Evolutionary conservation across 306 rosid genomes (phyloP).

Genomic region (Ziziphus jujuba): DNA sequence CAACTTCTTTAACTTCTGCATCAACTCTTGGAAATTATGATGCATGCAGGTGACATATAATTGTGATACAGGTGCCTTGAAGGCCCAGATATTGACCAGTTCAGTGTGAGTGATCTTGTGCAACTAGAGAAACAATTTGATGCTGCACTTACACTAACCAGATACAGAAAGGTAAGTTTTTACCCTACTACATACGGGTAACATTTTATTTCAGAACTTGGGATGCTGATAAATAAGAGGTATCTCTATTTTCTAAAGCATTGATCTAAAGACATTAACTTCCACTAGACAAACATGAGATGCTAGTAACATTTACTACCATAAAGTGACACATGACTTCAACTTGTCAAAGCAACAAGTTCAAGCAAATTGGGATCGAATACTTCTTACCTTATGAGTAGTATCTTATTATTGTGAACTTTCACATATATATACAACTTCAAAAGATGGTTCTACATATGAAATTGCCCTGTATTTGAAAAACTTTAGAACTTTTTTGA

Average conservation of each 20-base stretch:
- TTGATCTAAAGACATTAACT: not conserved
- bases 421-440: not conserved
- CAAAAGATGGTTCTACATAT: not conserved
- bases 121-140: constrained; percentile 24
- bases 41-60: not conserved
- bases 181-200: too few relatives aligned
- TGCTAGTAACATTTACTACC: not conserved
- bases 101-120: constrained; percentile 12
- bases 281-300: not conserved
- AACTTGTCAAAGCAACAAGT: too few relatives aligned
- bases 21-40: not conserved
- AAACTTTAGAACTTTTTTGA: too few relatives aligned
- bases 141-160: constrained; percentile 20
- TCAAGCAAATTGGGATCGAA: not conserved
- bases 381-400: not conserved
- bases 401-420: not conserved
- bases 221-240: not conserved
- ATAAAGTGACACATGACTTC: not conserved
- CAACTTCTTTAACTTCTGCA: constrained; percentile 15
- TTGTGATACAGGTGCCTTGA: constrained; percentile 15
- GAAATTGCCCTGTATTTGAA: not conserved
- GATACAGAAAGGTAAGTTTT: constrained; percentile 30
- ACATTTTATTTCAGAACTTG: not conserved
- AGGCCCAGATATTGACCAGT: constrained; percentile 27
- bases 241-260: not conserved